Evolutionary conservation across 305 asterid genomes (phyloP).

Genomic region (Fraxinus velutina): DNA sequence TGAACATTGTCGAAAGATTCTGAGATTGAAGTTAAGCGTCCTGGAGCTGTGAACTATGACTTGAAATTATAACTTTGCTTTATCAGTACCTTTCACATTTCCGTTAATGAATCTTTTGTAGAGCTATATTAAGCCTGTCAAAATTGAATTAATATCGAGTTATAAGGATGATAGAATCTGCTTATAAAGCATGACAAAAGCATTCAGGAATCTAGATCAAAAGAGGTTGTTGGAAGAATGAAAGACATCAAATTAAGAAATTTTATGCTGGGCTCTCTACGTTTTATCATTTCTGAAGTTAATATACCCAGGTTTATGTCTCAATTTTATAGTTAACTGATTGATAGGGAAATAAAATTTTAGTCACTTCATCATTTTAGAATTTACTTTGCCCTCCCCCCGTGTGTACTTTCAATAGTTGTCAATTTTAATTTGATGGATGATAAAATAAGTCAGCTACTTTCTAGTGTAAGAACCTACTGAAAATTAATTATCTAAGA

Average conservation of each 20-base stretch:
- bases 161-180: neutral
- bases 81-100: neutral
- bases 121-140: slow-evolving; percentile 5
- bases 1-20: slow-evolving; percentile 15
- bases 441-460: neutral
- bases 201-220: slow-evolving; percentile 1
- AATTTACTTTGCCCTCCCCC: slow-evolving; percentile 6
- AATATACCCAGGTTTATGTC: neutral
- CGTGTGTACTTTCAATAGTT: slow-evolving; percentile 5
- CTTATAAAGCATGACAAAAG: slow-evolving; percentile 8
- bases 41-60: slow-evolving; percentile 7
- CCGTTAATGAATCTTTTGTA: neutral
- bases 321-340: neutral
- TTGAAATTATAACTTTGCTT: neutral
- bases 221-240: neutral
- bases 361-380: neutral
- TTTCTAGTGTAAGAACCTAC: neutral
- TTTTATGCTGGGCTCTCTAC: neutral
- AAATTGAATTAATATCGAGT: neutral
- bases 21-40: slow-evolving; percentile 10
- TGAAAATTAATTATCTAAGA: neutral
- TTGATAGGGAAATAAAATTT: neutral
- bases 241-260: neutral
- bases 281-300: neutral
- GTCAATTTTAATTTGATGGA: neutral